Evolutionary conservation across 2,329 filamentous ascomycete genomes (phyloP).

Genomic region (Ascochyta pisi): DNA sequence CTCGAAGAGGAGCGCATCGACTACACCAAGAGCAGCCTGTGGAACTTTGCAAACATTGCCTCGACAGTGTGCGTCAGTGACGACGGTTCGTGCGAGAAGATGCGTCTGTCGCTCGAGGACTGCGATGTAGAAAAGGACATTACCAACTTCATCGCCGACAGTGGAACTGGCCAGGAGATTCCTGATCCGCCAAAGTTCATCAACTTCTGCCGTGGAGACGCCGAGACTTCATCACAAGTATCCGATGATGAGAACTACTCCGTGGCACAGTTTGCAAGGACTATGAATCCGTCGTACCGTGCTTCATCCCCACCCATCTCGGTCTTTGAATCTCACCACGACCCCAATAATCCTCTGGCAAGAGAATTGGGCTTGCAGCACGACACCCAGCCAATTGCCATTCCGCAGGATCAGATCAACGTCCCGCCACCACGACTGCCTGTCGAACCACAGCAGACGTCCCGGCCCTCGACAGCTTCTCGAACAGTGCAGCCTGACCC

Average conservation of each 20-base stretch:
- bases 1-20: constrained; percentile 96
- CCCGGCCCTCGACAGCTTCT: constrained; percentile 15
- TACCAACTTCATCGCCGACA: constrained; percentile 82
- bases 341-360: constrained; percentile 77
- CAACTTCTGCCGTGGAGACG: constrained; percentile 94
- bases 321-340: constrained; percentile 89
- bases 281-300: constrained; percentile 93
- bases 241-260: constrained; percentile 91
- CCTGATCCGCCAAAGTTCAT: constrained; percentile 97
- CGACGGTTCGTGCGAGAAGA: constrained; percentile 91
- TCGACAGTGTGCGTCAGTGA: constrained; percentile 98
- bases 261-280: constrained; percentile 92
- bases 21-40: constrained; percentile 96
- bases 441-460: constrained; percentile 9
- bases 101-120: constrained; percentile 88
- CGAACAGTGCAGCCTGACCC: constrained; percentile 44
- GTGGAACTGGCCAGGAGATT: constrained; percentile 94
- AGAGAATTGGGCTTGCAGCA: constrained; percentile 68
- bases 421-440: constrained; percentile 8
- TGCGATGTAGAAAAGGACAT: constrained; percentile 99
- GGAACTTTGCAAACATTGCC: constrained; percentile 96
- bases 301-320: constrained; percentile 97
- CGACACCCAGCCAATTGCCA: constrained; percentile 38
- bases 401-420: constrained; percentile 31
- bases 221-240: constrained; percentile 79